A percentile compares a stretch with the other conserved stretches of the same genome.
Conservation (phyloP, 306 rosid species). For the Quercus alba region DNA sequence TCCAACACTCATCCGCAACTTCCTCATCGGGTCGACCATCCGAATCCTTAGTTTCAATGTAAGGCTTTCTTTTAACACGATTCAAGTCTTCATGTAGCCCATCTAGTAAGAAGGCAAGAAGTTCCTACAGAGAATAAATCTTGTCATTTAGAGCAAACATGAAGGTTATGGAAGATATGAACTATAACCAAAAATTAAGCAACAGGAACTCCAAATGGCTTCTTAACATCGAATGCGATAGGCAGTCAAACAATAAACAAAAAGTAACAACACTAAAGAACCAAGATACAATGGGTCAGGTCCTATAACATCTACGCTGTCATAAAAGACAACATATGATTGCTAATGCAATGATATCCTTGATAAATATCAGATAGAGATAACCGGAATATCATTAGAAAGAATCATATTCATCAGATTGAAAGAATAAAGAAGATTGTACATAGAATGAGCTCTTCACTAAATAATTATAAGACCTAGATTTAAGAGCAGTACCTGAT, state of each 20-base stretch:
- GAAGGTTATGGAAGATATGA: constrained; percentile 7
- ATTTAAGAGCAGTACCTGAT: neutral
- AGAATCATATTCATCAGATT: neutral
- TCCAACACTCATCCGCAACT: constrained; percentile 96
- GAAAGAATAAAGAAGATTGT: neutral
- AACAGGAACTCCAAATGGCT: neutral
- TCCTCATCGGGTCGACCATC: constrained; percentile 89
- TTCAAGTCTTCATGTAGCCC: constrained; percentile 99
- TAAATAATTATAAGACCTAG: neutral
- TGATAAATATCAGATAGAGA: neutral
- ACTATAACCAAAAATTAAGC: neutral
- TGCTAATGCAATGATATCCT: neutral
- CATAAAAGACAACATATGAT: neutral
- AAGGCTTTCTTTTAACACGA: constrained; percentile 97
- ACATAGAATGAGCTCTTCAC: neutral
- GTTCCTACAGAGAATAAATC: constrained; percentile 57
- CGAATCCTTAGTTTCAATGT: constrained; percentile 93
- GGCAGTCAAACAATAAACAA: neutral
- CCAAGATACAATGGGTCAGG: neutral
- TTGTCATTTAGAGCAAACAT: constrained; percentile 20
- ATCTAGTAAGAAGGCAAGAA: constrained; percentile 96
- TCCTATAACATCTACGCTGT: neutral
- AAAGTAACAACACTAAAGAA: neutral
- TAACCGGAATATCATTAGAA: neutral
- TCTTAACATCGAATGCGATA: neutral